Base-by-base conservation (phyloP, 2,329 filamentous ascomycete genomes). In the Laburnicola sp. region DNA sequence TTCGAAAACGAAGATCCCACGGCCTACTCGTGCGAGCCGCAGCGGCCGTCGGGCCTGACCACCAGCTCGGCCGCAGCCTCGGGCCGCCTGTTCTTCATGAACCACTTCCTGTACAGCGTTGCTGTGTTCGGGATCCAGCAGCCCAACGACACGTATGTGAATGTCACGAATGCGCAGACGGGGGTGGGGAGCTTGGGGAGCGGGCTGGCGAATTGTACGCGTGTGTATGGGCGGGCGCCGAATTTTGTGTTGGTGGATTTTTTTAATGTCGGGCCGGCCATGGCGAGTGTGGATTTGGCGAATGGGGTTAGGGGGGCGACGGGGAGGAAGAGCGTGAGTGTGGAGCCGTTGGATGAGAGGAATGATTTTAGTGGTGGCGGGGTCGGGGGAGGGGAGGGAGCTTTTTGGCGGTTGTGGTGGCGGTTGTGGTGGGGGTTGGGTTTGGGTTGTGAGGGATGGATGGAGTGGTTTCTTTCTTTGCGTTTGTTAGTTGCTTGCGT, bases 191-290 rank as follows among this genome's bases (percentile, higher is more conserved):
- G 76, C 38, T 65, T 83, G 30, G 79, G 79, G 5, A 45, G 36
- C 0, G 39, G 54, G 1, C 32, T 72, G 1, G 37, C 30, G 2
- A 49, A 56, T 2, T 74, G 82, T 82, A 30, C 68, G 74, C 37
- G 70, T 69, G 50, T 92, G 84, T 93, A 86, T 77, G 51, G 80
- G n/a, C 72, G 75, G 26, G 76, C 79, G 43, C 88, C 89, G n/a
- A 85, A 80, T 2, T 92, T 90, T 62, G 80, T 90, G 21, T 78
- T 94, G 7, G 88, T 93, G 1, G 89, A 95, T 72, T 93, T 91
- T 71, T 91, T 86, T 71, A 86, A 89, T 68, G 79, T 85, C 52
- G 89, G 86, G 0, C 84, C 86, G 0, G 82, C 87, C 28, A 83
- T 94, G 48, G 76, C 79, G 5, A 85, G 86, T 0, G 86, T 88